Base-by-base conservation (phyloP, 2,329 filamentous ascomycete species). In the Aspergillus vadensis region DNA sequence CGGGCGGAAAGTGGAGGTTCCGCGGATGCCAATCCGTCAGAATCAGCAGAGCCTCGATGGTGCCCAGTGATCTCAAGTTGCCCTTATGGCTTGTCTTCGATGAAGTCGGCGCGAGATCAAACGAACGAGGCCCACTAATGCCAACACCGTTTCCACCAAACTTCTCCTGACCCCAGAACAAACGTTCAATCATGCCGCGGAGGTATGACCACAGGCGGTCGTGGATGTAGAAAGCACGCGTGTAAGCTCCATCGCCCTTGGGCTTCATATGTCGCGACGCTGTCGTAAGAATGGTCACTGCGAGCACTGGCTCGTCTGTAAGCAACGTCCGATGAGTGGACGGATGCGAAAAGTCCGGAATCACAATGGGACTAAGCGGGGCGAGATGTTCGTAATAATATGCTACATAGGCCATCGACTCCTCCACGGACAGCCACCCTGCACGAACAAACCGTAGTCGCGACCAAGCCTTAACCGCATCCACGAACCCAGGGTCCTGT, bases 11-110 rank as follows among this genome's bases (percentile, higher is more conserved):
- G 74, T 98, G 94, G 62, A 99, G 83, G 15, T 93, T 93, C 5
- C 94, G 87, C 4, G 95, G 95, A 74, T 98, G 94, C 94, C 95
- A 99, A 72, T 99, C 95, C 1, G 94, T 98, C 48, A 99, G 81
- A 25, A 99, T 89, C 82, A 99, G 88, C 32, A 99, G 80, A 36
- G 92, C 96, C 78, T 99, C 95, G 25, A 99, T 92, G 0, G 94
- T 97, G 15, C 95, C 95, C 3, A 99, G 80, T 0, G 94, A 97
- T 55, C 95, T 86, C 56, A 98, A 80, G 67, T 93, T 95, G 19
- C 90, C 90, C 71, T 90, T 90, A 59, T 87, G 73, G 44, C 72
- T 74, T 23, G 74, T 67, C 65, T 83, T 85, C 14, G 83, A 79
- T 15, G 80, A 79, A 2, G 82, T 76, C 14, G 83, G 79, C 75